Evolutionary conservation across 495 filamentous ascomycete genomes (phyloP).

Genomic region (Penicillium bovifimosum): DNA sequence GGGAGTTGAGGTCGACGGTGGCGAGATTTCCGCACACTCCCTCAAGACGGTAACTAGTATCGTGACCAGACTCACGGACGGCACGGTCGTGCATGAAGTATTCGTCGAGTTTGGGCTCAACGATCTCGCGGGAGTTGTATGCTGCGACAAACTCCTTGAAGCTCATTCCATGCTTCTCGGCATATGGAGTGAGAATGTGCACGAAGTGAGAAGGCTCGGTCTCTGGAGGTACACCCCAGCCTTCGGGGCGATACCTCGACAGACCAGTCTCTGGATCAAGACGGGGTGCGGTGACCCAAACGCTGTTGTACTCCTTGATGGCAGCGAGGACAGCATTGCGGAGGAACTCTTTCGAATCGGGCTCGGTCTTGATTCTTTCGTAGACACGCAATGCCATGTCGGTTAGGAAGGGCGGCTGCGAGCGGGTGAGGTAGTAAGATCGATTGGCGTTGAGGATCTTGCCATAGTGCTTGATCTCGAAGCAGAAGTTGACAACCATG

Average conservation of each 20-base stretch:
- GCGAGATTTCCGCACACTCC: slow-evolving; percentile 80
- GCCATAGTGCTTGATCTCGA: slow-evolving; percentile 96
- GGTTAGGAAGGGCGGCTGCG: slow-evolving; percentile 94
- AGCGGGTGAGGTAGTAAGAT: slow-evolving; percentile 87
- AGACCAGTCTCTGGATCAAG: slow-evolving; percentile 76
- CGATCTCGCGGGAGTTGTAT: slow-evolving; percentile 73
- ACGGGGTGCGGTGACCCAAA: slow-evolving; percentile 80
- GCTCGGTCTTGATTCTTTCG: slow-evolving; percentile 78
- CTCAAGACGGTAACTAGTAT: slow-evolving; percentile 90
- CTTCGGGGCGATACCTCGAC: slow-evolving; percentile 81
- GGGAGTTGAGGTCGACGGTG: slow-evolving; percentile 88
- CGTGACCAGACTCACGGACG: slow-evolving; percentile 94
- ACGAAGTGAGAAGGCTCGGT: slow-evolving; percentile 85
- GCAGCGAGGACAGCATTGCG: slow-evolving; percentile 74
- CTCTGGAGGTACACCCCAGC: slow-evolving; percentile 89
- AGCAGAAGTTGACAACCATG: slow-evolving; percentile 94
- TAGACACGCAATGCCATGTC: slow-evolving; percentile 93
- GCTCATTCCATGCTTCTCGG: slow-evolving; percentile 72
- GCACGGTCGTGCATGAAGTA: slow-evolving; percentile 95
- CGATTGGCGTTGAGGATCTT: slow-evolving; percentile 97
- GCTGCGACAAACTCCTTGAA: slow-evolving; percentile 78
- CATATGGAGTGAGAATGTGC: slow-evolving; percentile 81
- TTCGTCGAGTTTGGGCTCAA: slow-evolving; percentile 83
- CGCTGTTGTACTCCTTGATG: slow-evolving; percentile 92
- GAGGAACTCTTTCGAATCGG: slow-evolving; percentile 71